Evolutionary conservation across 768 basidiomycete species (phyloP).

Genomic region (Amanita polypyramis): DNA sequence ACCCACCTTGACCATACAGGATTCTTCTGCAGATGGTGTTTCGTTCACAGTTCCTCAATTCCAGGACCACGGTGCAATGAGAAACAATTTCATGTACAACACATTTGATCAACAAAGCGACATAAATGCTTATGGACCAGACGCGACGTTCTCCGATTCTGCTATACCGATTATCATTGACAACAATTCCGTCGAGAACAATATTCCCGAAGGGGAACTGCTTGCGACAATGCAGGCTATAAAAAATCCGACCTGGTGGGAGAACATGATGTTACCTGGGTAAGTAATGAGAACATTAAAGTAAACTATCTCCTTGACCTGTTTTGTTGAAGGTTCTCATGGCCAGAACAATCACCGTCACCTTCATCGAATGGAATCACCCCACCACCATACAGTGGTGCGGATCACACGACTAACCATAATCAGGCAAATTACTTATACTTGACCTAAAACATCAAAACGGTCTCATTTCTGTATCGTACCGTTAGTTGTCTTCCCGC

Average conservation of each 20-base stretch:
- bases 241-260: slow-evolving; percentile 65
- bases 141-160: slow-evolving; percentile 32
- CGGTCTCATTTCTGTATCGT: not conserved
- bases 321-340: slow-evolving; percentile 20
- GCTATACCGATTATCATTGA: slow-evolving; percentile 33
- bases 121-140: slow-evolving; percentile 34
- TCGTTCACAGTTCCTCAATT: not conserved
- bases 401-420: not conserved
- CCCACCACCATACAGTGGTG: slow-evolving; percentile 9
- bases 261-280: slow-evolving; percentile 84
- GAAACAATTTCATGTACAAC: not conserved
- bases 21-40: not conserved
- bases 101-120: not conserved
- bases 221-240: slow-evolving; percentile 67
- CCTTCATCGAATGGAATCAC: slow-evolving; percentile 15
- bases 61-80: not conserved
- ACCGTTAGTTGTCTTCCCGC: not conserved
- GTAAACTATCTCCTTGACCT: not conserved
- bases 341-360: slow-evolving; percentile 27
- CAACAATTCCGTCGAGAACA: slow-evolving; percentile 25
- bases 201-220: slow-evolving; percentile 41
- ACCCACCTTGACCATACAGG: not conserved
- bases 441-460: not conserved
- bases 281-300: slow-evolving; percentile 17
- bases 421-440: not conserved